These are phyloP conservation scores for Nicotiana rustica DNA, from an alignment of 305 asterid species.

Conservation along the genomic window DNA sequence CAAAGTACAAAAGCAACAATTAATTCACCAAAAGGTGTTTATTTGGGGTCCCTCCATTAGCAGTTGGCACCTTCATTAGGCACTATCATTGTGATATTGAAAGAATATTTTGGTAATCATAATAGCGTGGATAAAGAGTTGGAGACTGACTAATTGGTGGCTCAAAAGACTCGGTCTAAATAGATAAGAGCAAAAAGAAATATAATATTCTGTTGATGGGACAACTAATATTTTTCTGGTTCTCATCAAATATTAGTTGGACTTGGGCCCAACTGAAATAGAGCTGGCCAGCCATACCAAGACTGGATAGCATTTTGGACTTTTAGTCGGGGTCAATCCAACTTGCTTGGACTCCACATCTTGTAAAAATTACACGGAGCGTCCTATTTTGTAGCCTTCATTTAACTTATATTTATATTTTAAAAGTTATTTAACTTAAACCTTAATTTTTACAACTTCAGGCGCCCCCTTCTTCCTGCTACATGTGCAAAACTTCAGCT, in stretches of 20 bases:
- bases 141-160: not conserved
- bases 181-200: slow-evolving; percentile 14
- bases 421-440: no score
- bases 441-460: no score
- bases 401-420: no score
- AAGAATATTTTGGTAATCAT: not conserved
- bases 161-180: not conserved
- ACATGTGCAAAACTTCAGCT: no score
- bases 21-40: not conserved
- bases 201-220: not conserved
- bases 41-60: not conserved
- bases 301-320: not conserved
- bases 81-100: not conserved
- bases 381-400: no score
- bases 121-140: not conserved
- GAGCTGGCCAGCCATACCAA: slow-evolving; percentile 18
- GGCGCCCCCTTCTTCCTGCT: no score
- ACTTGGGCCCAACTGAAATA: slow-evolving; percentile 13
- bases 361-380: no score
- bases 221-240: not conserved
- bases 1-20: not conserved
- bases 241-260: slow-evolving; percentile 16
- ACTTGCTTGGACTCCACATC: slow-evolving; percentile 5
- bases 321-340: not conserved
- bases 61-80: not conserved